phyloP scores from a whole-genome alignment of 805 yeast genomes.

The Yarrowia keelungensis region DNA sequence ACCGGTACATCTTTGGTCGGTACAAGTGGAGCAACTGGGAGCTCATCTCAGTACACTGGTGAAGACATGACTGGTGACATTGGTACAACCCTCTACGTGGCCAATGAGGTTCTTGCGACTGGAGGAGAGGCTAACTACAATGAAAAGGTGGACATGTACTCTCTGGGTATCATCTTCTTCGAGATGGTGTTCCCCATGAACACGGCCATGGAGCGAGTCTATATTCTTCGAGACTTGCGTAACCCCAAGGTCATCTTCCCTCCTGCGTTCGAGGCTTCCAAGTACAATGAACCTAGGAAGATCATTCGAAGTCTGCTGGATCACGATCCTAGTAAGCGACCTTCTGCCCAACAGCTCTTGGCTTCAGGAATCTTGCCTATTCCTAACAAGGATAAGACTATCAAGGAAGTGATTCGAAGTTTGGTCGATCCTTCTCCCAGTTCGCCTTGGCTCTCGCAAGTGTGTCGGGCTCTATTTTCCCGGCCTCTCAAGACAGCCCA shows the following conservation, averaged over 20 bases:
- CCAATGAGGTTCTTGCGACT: slow-evolving; percentile 71
- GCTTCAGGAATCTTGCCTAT: slow-evolving; percentile 86
- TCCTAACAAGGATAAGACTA: slow-evolving; percentile 86
- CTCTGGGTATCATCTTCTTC: slow-evolving; percentile 91
- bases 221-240: slow-evolving; percentile 71
- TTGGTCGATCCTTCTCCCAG: slow-evolving; percentile 75
- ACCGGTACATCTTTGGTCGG: slow-evolving; percentile 8
- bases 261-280: slow-evolving; percentile 59
- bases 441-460: slow-evolving; percentile 94
- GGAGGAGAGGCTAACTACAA: slow-evolving; percentile 66
- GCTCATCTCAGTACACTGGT: slow-evolving; percentile 25
- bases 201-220: slow-evolving; percentile 95
- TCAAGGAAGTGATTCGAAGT: slow-evolving; percentile 85
- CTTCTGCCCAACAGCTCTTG: slow-evolving; percentile 76
- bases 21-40: slow-evolving; percentile 11
- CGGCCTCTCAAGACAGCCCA: slow-evolving; percentile 86
- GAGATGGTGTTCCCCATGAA: slow-evolving; percentile 86
- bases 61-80: slow-evolving; percentile 90
- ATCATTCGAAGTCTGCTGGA: slow-evolving; percentile 72
- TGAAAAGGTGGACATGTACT: slow-evolving; percentile 94
- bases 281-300: slow-evolving; percentile 64
- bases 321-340: slow-evolving; percentile 80
- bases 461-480: slow-evolving; percentile 81
- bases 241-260: slow-evolving; percentile 71
- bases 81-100: slow-evolving; percentile 93